Conservation (phyloP, 352 stramenopile genomes). For the Globisporangium recalcitrans region DNA sequence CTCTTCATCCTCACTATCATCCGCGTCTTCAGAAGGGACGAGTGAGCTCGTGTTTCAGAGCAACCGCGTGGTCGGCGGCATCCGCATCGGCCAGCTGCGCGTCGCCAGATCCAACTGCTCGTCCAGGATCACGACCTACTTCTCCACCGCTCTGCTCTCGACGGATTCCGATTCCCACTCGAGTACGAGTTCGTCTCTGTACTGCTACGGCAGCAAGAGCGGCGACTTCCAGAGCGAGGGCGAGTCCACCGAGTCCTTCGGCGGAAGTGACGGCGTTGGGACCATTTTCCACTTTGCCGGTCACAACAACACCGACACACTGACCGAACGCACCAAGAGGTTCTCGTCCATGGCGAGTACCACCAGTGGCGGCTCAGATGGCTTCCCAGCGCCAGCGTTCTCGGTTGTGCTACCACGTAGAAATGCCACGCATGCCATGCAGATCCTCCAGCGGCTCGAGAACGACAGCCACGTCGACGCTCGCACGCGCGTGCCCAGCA, state of each 20-base stretch:
- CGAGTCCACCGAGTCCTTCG: conserved; percentile 21
- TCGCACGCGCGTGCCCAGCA: conserved; percentile 33
- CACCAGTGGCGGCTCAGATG: conserved; percentile 16
- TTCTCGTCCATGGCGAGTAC: conserved; percentile 34
- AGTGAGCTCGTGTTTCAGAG: conserved; percentile 17
- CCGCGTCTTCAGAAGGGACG: not conserved
- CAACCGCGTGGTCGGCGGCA: conserved; percentile 35
- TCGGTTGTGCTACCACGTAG: conserved; percentile 32
- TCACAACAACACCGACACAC: conserved; percentile 31
- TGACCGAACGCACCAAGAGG: conserved; percentile 23
- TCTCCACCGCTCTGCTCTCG: conserved; percentile 6
- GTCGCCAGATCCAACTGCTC: conserved; percentile 32
- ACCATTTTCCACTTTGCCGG: conserved; percentile 27
- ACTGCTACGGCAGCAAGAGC: conserved; percentile 21
- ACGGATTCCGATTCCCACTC: not conserved
- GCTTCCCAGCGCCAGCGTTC: conserved; percentile 37
- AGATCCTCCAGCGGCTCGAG: conserved; percentile 25
- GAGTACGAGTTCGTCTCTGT: not conserved
- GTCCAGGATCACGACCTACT: conserved; percentile 26
- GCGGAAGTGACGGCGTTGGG: conserved; percentile 2
- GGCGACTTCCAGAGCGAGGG: conserved; percentile 21
- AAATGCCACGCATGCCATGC: conserved; percentile 11
- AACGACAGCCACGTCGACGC: conserved; percentile 31
- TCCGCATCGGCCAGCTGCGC: conserved; percentile 45
- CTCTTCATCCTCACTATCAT: not conserved